Percentiles rank a stretch among this genome's conserved stretches.
phyloP scores from a whole-genome alignment of 73 alveolate genomes.

The Durusdinium trenchii region DNA sequence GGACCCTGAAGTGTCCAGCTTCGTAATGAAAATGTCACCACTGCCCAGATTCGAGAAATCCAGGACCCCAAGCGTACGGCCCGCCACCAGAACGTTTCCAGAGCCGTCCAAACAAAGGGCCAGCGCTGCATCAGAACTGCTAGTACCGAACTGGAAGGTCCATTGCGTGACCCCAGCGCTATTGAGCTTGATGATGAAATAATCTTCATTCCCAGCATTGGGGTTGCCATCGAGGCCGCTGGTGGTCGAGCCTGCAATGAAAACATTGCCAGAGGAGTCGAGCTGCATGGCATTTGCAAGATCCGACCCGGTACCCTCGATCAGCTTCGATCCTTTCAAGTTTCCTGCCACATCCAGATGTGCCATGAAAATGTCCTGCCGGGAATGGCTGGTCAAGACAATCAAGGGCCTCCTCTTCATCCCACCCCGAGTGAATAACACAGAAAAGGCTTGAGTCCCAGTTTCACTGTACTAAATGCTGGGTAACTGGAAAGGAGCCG shows the following conservation, averaged over 20 bases:
- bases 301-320: background rate
- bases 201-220: background rate
- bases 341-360: background rate
- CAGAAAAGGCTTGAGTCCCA: too few species aligned
- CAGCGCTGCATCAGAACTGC: background rate
- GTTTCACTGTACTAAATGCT: too few species aligned
- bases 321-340: background rate
- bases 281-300: background rate
- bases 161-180: background rate
- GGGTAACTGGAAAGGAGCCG: too few species aligned
- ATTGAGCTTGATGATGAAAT: background rate
- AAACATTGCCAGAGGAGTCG: background rate
- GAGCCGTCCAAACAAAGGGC: background rate
- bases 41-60: background rate
- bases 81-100: background rate
- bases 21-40: background rate
- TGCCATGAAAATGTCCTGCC: background rate
- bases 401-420: too few species aligned
- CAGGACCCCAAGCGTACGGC: background rate
- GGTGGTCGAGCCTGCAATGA: background rate
- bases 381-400: background rate
- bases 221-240: background rate
- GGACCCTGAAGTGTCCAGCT: constrained; percentile 5
- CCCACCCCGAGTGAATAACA: too few species aligned
- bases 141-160: constrained; percentile 13